Conservation (phyloP, 176 grass and related monocot genomes). For the Oryza punctata region DNA sequence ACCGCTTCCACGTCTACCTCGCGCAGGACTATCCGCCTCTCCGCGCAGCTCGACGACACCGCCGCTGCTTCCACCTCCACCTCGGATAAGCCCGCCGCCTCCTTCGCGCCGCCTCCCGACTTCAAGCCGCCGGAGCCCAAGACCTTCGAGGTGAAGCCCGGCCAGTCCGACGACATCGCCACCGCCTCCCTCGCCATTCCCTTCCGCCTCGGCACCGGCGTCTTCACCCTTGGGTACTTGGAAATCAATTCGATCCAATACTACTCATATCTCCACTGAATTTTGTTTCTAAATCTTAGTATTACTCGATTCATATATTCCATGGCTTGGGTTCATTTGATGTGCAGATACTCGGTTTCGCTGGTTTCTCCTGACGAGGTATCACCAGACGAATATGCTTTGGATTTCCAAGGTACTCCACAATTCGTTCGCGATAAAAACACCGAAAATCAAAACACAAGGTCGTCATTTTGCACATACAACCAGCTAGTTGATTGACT, state of each 20-base stretch:
- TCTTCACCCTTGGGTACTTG: constrained; percentile 62
- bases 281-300: background rate
- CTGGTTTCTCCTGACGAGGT: constrained; percentile 66
- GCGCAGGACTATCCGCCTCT: background rate
- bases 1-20: background rate
- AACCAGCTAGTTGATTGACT: background rate
- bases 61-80: constrained; percentile 5
- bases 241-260: background rate
- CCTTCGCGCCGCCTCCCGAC: constrained; percentile 49
- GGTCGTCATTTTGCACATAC: background rate
- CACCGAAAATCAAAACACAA: too few species aligned
- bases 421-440: too few species aligned
- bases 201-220: constrained; percentile 79
- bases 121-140: constrained; percentile 76
- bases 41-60: constrained; percentile 49
- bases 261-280: background rate
- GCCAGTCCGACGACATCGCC: constrained; percentile 60
- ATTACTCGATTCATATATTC: background rate
- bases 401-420: constrained; percentile 82
- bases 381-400: constrained; percentile 64
- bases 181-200: constrained; percentile 74
- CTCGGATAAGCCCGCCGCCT: background rate
- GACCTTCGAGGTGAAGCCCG: constrained; percentile 59
- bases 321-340: background rate
- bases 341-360: constrained; percentile 68